Percentiles rank a stretch among this genome's conserved stretches.
Evolutionary conservation across 2,329 filamentous ascomycete genomes (phyloP).

Genomic region (Cryphonectria parasitica): DNA sequence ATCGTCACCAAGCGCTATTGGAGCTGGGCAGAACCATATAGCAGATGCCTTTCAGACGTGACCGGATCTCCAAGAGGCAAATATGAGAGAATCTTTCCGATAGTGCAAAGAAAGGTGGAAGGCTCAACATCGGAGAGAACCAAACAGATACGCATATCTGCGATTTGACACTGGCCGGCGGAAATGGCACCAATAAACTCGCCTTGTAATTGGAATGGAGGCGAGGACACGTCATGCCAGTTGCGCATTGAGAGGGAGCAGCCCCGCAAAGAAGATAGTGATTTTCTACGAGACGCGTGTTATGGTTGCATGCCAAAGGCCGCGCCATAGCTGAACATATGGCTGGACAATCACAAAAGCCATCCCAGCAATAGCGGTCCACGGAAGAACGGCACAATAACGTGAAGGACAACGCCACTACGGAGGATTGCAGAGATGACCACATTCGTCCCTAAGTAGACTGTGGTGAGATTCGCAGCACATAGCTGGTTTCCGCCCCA

Average conservation of each 20-base stretch:
- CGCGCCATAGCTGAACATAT: conserved; percentile 62
- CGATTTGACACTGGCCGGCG: no score
- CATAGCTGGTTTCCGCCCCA: not conserved
- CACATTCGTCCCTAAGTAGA: not conserved
- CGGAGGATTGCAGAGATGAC: not conserved
- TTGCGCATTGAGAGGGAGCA: conserved; percentile 62
- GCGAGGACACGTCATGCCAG: conserved; percentile 65
- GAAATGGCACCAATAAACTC: conserved; percentile 37
- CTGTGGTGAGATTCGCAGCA: not conserved
- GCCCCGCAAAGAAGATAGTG: conserved; percentile 63
- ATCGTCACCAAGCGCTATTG: no score
- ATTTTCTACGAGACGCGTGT: conserved; percentile 53
- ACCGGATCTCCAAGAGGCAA: no score
- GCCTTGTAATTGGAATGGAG: conserved; percentile 61
- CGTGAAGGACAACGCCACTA: no score
- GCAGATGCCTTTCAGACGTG: no score
- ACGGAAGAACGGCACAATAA: not conserved
- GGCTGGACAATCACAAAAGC: conserved; percentile 9
- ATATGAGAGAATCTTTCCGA: no score
- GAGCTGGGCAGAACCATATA: no score
- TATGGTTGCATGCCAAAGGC: conserved; percentile 56
- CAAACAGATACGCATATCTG: no score
- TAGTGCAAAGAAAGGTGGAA: no score
- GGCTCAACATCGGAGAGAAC: no score
- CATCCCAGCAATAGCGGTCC: not conserved